Evolutionary conservation across 2,329 filamentous ascomycete species (phyloP).

Genomic region (Alternaria sp.): DNA sequence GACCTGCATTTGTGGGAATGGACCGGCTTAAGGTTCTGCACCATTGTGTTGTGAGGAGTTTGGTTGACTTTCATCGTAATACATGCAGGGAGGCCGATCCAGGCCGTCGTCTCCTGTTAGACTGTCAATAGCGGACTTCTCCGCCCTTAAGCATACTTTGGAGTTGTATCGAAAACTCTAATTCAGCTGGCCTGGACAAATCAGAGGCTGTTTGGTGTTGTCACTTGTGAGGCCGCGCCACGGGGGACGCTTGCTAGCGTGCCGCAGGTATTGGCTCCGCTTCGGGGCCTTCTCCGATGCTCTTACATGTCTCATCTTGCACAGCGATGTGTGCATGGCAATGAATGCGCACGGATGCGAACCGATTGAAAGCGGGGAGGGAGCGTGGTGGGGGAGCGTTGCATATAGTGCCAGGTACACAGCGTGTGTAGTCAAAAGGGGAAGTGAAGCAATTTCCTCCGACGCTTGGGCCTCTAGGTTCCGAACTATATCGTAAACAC

Average conservation of each 20-base stretch:
- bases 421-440: constrained; percentile 19
- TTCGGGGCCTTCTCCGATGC: constrained; percentile 1
- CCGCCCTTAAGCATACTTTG: constrained; percentile 1
- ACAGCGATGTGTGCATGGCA: not conserved
- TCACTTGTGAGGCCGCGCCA: not conserved
- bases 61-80: constrained; percentile 4
- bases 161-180: constrained; percentile 4
- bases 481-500: constrained; percentile 1
- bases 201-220: not conserved
- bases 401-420: constrained; percentile 10
- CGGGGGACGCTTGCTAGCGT: constrained; percentile 5
- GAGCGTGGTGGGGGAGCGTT: constrained; percentile 14
- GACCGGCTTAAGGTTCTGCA: not conserved
- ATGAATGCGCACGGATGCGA: constrained; percentile 10
- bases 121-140: constrained; percentile 1
- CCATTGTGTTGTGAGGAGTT: not conserved
- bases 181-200: not conserved
- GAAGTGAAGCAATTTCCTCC: constrained; percentile 19
- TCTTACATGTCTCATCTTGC: not conserved
- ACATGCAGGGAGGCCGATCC: constrained; percentile 4
- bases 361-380: constrained; percentile 7
- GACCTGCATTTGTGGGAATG: not conserved
- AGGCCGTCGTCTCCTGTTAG: not conserved
- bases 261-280: not conserved
- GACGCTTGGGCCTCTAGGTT: constrained; percentile 17